Evolutionary conservation across 192 early-diverging fungal species (phyloP).

Genomic region (Martensiomyces pterosporus): DNA sequence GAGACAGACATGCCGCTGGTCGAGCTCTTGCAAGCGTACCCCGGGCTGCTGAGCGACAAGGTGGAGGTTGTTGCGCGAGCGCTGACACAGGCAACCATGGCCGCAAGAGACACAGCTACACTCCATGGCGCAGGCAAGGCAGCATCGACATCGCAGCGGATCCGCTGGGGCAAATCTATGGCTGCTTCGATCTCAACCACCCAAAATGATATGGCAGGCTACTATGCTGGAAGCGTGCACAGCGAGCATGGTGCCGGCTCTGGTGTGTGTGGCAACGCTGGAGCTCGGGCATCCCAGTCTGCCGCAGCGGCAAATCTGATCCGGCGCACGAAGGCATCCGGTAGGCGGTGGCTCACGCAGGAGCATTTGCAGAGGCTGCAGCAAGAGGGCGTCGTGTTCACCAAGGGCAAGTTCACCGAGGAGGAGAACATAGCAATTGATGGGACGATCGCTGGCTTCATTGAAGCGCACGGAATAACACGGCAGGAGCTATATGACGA

Average conservation of each 20-base stretch:
- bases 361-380: conserved; percentile 35
- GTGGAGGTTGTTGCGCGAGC: conserved; percentile 41
- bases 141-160: conserved; percentile 21
- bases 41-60: conserved; percentile 28
- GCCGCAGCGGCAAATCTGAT: neutral
- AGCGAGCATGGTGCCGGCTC: no score
- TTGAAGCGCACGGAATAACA: conserved; percentile 19
- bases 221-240: no score
- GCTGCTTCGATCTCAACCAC: no score
- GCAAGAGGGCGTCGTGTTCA: conserved; percentile 37
- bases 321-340: neutral
- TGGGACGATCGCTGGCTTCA: conserved; percentile 14
- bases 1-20: conserved; percentile 12
- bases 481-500: conserved; percentile 30
- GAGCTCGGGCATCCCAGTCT: neutral
- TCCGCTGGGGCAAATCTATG: conserved; percentile 27
- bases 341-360: conserved; percentile 39
- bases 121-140: conserved; percentile 3
- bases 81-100: conserved; percentile 34
- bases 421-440: conserved; percentile 38
- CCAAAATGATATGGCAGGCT: no score
- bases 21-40: conserved; percentile 38
- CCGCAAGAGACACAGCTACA: conserved; percentile 15
- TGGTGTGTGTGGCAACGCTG: no score
- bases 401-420: conserved; percentile 46